Conservation (phyloP, 768 basidiomycete species). For the Leucosporidium scottii region DNA sequence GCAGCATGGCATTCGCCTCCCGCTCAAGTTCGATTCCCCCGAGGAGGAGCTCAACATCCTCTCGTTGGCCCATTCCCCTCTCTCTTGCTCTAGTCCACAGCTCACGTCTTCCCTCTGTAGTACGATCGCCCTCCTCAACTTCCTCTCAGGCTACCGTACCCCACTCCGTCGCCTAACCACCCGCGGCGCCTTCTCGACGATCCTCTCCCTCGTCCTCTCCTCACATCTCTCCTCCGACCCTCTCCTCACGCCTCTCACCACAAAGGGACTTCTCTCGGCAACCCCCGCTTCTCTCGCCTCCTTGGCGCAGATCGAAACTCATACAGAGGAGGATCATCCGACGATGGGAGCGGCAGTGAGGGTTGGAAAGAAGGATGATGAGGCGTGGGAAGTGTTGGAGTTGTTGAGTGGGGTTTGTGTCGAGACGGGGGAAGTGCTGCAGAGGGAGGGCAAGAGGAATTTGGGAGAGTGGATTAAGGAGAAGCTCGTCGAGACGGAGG, state of each 20-base stretch:
- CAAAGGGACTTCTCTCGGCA: constrained; percentile 58
- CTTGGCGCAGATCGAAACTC: constrained; percentile 61
- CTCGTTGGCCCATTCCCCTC: constrained; percentile 39
- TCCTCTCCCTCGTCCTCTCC: constrained; percentile 64
- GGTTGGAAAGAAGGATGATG: constrained; percentile 63
- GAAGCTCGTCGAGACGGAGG: constrained; percentile 54
- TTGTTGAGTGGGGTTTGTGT: constrained; percentile 58
- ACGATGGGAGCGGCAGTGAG: constrained; percentile 57
- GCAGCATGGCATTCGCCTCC: constrained; percentile 63
- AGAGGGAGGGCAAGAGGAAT: constrained; percentile 56
- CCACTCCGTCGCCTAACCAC: constrained; percentile 65
- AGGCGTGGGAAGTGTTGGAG: constrained; percentile 63
- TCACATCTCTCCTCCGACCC: constrained; percentile 56
- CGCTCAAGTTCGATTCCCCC: constrained; percentile 67
- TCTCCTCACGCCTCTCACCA: constrained; percentile 56
- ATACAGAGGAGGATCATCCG: constrained; percentile 64
- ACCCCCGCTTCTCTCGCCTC: constrained; percentile 58
- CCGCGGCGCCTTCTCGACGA: constrained; percentile 76
- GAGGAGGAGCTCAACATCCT: constrained; percentile 73
- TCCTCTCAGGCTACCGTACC: constrained; percentile 70
- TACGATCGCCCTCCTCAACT: constrained; percentile 52
- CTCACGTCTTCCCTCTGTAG: constrained; percentile 7
- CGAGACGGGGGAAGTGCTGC: constrained; percentile 64
- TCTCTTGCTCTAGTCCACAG: neutral
- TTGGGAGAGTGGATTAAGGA: constrained; percentile 70